phyloP scores from a whole-genome alignment of 805 yeast species.

The Candida tibetensis region DNA sequence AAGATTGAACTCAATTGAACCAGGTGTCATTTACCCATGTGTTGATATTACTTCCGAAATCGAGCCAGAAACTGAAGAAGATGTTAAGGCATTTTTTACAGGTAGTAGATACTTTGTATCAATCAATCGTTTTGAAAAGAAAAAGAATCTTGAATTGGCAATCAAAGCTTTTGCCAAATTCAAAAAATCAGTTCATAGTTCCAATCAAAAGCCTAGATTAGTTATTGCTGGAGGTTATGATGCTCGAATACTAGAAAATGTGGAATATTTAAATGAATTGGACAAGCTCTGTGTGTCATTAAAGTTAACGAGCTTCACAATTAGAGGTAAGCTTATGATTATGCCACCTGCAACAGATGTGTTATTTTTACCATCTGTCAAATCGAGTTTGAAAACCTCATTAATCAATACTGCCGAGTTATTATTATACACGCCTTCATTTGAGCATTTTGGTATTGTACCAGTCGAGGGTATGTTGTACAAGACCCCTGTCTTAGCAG shows the following conservation, averaged over 20 bases:
- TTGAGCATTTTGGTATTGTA: slow-evolving; percentile 96
- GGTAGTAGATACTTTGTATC: slow-evolving; percentile 55
- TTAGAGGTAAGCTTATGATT: slow-evolving; percentile 37
- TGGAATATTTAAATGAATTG: slow-evolving; percentile 63
- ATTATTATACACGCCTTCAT: slow-evolving; percentile 82
- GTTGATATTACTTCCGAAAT: slow-evolving; percentile 47
- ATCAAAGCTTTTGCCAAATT: slow-evolving; percentile 59
- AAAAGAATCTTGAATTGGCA: slow-evolving; percentile 80
- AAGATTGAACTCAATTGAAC: slow-evolving; percentile 32
- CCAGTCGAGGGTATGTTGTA: slow-evolving; percentile 92
- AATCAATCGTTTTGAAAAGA: slow-evolving; percentile 84
- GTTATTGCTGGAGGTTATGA: slow-evolving; percentile 94
- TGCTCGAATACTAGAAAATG: slow-evolving; percentile 69
- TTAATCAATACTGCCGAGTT: slow-evolving; percentile 57
- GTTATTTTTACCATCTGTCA: slow-evolving; percentile 77
- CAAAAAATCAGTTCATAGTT: slow-evolving; percentile 26
- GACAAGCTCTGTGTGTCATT: slow-evolving; percentile 45
- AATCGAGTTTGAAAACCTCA: slow-evolving; percentile 59
- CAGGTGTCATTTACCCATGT: slow-evolving; percentile 74
- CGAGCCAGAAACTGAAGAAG: slow-evolving; percentile 24
- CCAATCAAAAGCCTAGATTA: slow-evolving; percentile 41
- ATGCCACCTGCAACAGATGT: slow-evolving; percentile 44
- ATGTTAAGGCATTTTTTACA: slow-evolving; percentile 34
- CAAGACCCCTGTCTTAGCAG: slow-evolving; percentile 81
- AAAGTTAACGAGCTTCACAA: slow-evolving; percentile 44